Percentiles rank a stretch among this genome's conserved stretches.
phyloP scores from a whole-genome alignment of 2,329 filamentous ascomycete species.

The Rhynchosporium secalis region DNA sequence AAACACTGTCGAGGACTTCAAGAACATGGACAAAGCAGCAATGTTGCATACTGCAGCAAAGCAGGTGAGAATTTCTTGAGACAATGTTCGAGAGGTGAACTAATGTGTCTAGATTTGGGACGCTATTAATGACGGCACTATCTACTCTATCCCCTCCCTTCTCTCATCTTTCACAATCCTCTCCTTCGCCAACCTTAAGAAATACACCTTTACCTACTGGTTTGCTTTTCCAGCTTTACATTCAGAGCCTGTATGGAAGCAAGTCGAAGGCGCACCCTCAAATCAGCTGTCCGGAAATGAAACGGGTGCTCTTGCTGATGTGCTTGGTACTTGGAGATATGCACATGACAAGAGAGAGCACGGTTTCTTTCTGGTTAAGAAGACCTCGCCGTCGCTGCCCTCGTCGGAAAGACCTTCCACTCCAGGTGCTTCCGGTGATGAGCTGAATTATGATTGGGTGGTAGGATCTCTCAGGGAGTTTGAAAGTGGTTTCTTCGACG shows the following conservation, averaged over 20 bases:
- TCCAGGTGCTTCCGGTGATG: conserved; percentile 53
- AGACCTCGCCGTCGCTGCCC: conserved; percentile 47
- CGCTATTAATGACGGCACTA: conserved; percentile 92
- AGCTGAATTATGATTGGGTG: conserved; percentile 69
- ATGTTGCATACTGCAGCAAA: conserved; percentile 77
- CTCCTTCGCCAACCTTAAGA: conserved; percentile 94
- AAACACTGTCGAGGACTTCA: conserved; percentile 94
- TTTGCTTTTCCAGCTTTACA: conserved; percentile 94
- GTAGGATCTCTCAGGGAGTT: conserved; percentile 75
- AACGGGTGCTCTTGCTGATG: conserved; percentile 76
- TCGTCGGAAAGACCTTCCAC: conserved; percentile 43
- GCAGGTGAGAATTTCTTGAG: conserved; percentile 56
- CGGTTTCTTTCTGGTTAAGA: conserved; percentile 95
- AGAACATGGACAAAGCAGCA: conserved; percentile 73
- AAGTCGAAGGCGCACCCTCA: conserved; percentile 50
- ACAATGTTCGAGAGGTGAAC: conserved; percentile 12
- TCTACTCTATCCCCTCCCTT: conserved; percentile 91
- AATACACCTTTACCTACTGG: conserved; percentile 97
- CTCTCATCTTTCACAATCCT: conserved; percentile 86
- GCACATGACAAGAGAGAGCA: conserved; percentile 79
- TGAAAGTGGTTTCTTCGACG: conserved; percentile 84
- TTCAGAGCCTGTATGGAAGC: conserved; percentile 81
- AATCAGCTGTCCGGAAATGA: conserved; percentile 64
- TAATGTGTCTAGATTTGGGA: conserved; percentile 77
- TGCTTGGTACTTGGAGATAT: conserved; percentile 85